Evolutionary conservation across 495 filamentous ascomycete species (phyloP), one percentile per base, ranked within the genome.

Genomic region (Pseudotulostoma volvatum): DNA sequence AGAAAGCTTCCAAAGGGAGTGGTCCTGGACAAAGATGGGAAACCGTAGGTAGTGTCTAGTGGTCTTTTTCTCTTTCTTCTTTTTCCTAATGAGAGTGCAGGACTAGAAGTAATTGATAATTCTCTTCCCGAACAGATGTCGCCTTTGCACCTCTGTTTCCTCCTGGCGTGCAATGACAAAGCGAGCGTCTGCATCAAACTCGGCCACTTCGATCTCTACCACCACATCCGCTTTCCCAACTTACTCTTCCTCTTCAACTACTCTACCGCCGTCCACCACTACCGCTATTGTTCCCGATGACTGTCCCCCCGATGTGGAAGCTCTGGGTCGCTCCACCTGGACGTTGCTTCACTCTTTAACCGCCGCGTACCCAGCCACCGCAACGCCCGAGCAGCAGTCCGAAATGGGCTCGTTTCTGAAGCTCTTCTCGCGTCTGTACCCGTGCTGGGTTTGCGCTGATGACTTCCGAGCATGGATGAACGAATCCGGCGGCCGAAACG

Each of bases 391-490:
- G 9, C 67, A 92, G 44, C 85, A 94, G 51, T 51, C 54, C 3
- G 76, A 95, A 38, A 79, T 90, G 57, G 63, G 57, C 37, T 64
- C 67, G n/a, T 96, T 97, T 58, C 69, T 97, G 47, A 54, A 57
- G 15, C 56, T 83, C 1, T 94, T 97, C 54, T 71, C 79, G 15
- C 75, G 75, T 40, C 54, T 96, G 3, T 97, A 97, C 45, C 90
- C 90, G 19, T 97, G 90, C 66, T 92, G 84, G 84, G 69, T 77
- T 5, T 97, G 90, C 58, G 92, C 85, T 30, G 81, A 84, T 44
- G 92, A 95, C 50, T 95, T 97, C 56, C 79, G 74, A 57, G 48
- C 41, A 0, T 96, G 86, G 73, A 81, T 96, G 64, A 66, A 62
- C 43, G 71, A 70, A 49, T 63, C 63, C n/a, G 64, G 65, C 48